These are phyloP conservation scores for Schizonepeta tenuifolia DNA, from an alignment of 257 asterid species.

Conservation along the genomic window DNA sequence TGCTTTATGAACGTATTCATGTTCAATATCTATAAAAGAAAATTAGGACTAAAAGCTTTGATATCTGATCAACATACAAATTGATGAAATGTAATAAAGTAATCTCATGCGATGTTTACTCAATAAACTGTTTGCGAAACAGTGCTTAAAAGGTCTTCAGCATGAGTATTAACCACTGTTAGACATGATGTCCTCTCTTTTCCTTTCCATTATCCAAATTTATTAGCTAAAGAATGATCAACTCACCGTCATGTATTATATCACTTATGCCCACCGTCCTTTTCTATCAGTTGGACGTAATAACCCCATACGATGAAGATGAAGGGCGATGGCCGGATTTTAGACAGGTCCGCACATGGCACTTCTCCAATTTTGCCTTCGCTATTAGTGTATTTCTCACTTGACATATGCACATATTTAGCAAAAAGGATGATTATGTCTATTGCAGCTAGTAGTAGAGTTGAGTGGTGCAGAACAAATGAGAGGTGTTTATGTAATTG, in stretches of 20 bases:
- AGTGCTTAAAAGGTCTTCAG: not conserved
- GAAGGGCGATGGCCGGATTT: not conserved
- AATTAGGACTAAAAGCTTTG: too few relatives aligned
- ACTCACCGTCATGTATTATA: not conserved
- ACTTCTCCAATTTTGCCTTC: not conserved
- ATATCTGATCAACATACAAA: too few relatives aligned
- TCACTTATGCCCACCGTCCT: not conserved
- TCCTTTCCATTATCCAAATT: not conserved
- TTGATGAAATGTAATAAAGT: too few relatives aligned
- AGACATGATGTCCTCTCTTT: not conserved
- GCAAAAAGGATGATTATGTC: not conserved
- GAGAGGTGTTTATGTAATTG: not conserved
- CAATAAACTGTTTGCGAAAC: too few relatives aligned
- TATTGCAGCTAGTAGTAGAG: not conserved
- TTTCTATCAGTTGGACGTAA: not conserved
- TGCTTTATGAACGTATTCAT: too few relatives aligned
- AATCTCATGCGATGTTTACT: too few relatives aligned
- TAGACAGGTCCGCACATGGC: not conserved
- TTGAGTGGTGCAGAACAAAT: not conserved
- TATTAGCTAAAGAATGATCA: not conserved
- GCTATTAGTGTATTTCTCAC: not conserved
- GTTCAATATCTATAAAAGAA: too few relatives aligned
- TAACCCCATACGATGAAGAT: not conserved
- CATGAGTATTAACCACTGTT: not conserved
- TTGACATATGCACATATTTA: not conserved